phyloP scores from a whole-genome alignment of 2,329 filamentous ascomycete genomes.

The Colletotrichum kahawae region DNA sequence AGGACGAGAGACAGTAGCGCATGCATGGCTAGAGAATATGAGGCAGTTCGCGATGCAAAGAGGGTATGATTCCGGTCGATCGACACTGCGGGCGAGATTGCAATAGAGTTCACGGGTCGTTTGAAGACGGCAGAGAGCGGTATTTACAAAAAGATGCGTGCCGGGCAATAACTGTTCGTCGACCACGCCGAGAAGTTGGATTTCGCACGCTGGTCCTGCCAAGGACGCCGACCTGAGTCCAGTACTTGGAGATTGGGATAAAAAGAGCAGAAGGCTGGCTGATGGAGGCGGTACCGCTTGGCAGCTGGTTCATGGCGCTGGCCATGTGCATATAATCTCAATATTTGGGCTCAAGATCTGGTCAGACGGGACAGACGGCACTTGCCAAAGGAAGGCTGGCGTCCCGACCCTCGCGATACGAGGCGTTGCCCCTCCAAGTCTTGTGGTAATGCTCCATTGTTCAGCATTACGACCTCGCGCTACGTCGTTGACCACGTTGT shows the following conservation, averaged over 20 bases:
- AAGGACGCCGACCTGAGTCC: background rate
- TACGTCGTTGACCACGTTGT: background rate
- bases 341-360: background rate
- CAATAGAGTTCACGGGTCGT: background rate
- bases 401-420: constrained; percentile 1
- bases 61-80: constrained; percentile 17
- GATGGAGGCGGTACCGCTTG: background rate
- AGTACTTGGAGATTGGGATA: background rate
- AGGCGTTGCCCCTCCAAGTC: background rate
- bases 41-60: background rate
- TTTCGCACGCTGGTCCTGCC: background rate
- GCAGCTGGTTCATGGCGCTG: constrained; percentile 8
- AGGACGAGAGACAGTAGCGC: constrained; percentile 13
- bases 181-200: background rate
- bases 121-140: background rate
- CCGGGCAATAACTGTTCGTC: background rate
- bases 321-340: constrained; percentile 3
- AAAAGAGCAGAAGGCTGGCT: background rate
- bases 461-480: background rate
- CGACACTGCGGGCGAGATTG: constrained; percentile 8
- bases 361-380: constrained; percentile 4
- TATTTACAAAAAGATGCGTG: constrained; percentile 13
- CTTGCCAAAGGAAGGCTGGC: background rate
- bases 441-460: background rate
- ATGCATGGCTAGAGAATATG: constrained; percentile 12